Evolutionary conservation across 495 filamentous ascomycete genomes (phyloP), one percentile per base, ranked within the genome.

Genomic region (Aspergillus carlsbadensis): DNA sequence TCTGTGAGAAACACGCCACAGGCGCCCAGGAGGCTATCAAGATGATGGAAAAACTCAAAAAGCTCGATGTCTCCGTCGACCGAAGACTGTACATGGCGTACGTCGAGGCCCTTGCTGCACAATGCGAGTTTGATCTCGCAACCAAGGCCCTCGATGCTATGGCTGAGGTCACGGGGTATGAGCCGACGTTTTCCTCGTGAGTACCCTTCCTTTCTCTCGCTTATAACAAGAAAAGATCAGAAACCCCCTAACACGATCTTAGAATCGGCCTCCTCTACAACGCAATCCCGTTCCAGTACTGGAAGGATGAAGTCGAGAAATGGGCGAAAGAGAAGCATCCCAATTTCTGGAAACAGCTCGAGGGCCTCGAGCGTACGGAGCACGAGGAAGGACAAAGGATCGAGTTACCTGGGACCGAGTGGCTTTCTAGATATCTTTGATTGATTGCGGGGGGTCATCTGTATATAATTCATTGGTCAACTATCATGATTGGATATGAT

Each of bases 211-310:
- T 41, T 33, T 21, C 36, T 10, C 22, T 18, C 31, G 6, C 29
- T 3, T 52, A 46, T 51, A 13, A 1, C 35, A 31, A 18, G 14
- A 22, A 7, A 31, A 17, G 17, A 47, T 26, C 11, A 21, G 35
- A 39, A 29, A 13, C 39, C 18, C 37, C 14, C 26, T 34, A 8
- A 11, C 6, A 13, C 42, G n/a, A 17, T 35, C 63, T 77, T 41
- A 92, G 89, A 26, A 71, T 93, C 42, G 88, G 84, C 14, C 76
- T 84, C 10, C 79, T 92, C 52, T 92, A 87, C 64, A 93, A 92
- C 60, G 86, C 83, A 1, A 78, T 87, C 5, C 83, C 80, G 0
- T 79, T 79, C 17, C 62, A 78, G 29, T 75, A 79, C 35, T 77
- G 77, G 63, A 88, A 91, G 63, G 70, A 79, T n/a, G 66, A 82